Evolutionary conservation across 1,284 basidiomycete genomes (phyloP).

Genomic region (Hypsizygus ulmarius): DNA sequence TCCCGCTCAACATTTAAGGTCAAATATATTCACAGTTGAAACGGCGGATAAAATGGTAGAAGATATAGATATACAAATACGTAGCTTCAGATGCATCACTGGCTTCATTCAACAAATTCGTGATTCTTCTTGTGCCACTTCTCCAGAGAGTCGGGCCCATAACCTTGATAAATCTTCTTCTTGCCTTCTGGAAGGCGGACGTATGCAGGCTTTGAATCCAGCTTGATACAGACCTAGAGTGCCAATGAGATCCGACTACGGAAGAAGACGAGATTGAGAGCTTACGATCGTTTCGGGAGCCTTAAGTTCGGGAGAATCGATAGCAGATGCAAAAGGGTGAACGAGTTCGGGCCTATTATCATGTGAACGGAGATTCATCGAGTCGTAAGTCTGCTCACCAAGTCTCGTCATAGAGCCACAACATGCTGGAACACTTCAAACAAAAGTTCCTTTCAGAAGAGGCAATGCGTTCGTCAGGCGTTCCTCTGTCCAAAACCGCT

Average conservation of each 20-base stretch:
- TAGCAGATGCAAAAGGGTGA: constrained; percentile 61
- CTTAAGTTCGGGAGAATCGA: constrained; percentile 39
- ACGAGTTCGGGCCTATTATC: constrained; percentile 51
- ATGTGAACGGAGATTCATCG: background rate
- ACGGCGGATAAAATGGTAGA: too few species aligned
- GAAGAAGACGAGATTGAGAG: constrained; percentile 2
- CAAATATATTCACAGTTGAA: background rate
- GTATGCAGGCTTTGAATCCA: constrained; percentile 51
- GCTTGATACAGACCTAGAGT: constrained; percentile 42
- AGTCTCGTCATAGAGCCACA: constrained; percentile 53
- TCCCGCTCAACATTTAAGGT: too few species aligned
- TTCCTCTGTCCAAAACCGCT: constrained; percentile 53
- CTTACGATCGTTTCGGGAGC: constrained; percentile 47
- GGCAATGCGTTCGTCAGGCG: constrained; percentile 41
- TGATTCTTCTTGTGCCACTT: constrained; percentile 54
- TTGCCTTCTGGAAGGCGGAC: constrained; percentile 58
- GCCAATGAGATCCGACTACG: background rate
- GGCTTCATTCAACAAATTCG: constrained; percentile 38
- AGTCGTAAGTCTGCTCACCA: constrained; percentile 37
- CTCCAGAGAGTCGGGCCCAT: constrained; percentile 45
- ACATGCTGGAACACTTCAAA: constrained; percentile 55
- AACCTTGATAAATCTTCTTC: constrained; percentile 43
- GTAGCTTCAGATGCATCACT: too few species aligned
- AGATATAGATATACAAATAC: too few species aligned
- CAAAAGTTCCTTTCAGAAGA: constrained; percentile 59